phyloP scores from a whole-genome alignment of 768 basidiomycete species.

The Leccinum subtestaceum region DNA sequence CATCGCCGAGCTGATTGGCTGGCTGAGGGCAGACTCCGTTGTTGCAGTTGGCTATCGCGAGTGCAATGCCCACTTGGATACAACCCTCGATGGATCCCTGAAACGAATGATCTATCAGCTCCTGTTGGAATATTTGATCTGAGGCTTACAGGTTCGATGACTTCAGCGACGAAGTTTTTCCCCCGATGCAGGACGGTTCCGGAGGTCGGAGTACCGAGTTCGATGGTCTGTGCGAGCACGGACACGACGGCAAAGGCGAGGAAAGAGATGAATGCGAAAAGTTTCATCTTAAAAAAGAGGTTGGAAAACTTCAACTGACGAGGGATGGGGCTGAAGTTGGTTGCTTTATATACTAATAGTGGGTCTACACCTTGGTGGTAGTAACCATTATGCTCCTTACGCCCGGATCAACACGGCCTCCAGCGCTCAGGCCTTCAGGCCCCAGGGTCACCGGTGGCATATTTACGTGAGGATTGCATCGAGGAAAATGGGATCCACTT shows the following conservation, averaged over 20 bases:
- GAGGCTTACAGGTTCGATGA: constrained; percentile 23
- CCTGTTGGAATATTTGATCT: not conserved
- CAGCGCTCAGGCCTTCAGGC: not conserved
- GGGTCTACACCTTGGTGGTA: not conserved
- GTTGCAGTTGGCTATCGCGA: constrained; percentile 20
- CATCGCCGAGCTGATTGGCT: constrained; percentile 16
- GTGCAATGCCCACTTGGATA: constrained; percentile 33
- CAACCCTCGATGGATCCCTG: constrained; percentile 20
- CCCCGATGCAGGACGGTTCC: constrained; percentile 20
- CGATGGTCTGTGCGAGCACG: constrained; percentile 29
- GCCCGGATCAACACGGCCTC: not conserved
- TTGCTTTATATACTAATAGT: constrained; percentile 2
- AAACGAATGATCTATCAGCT: not conserved
- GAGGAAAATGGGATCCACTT: not conserved
- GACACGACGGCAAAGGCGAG: constrained; percentile 6
- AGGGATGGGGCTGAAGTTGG: not conserved
- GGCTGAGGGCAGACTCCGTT: constrained; percentile 26
- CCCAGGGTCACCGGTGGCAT: not conserved
- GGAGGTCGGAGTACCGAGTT: constrained; percentile 21
- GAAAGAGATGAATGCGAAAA: constrained; percentile 5
- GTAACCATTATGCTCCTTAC: not conserved
- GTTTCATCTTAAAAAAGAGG: constrained; percentile 15
- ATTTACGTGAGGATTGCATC: not conserved
- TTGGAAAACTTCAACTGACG: not conserved
- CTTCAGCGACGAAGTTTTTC: constrained; percentile 16